Evolutionary conservation across 495 filamentous ascomycete genomes (phyloP), one percentile per base, ranked within the genome.

Genomic region (Darksidea phi): DNA sequence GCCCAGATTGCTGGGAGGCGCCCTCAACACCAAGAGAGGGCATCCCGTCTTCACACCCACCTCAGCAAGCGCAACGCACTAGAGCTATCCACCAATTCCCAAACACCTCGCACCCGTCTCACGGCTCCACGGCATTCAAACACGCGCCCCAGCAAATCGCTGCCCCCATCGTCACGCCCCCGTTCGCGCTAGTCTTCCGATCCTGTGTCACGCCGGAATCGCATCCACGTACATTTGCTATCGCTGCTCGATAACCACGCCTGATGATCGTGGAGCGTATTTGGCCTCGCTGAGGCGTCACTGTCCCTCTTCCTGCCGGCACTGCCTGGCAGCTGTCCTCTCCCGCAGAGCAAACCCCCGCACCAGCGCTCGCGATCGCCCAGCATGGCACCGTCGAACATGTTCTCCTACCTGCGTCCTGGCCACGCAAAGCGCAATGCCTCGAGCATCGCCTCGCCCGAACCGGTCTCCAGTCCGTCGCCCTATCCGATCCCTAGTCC

Each of bases 381-480:
- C 24, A 18, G 12, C 45, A 69, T 69, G 66, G 66, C 66, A 43
- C 66, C 66, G 26, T 69, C 67, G 13, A 62, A 63, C 54, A 74
- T 76, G 73, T 73, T 76, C 49, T 73, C 74, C 54, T 74, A 76
- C 68, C 71, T 76, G 12, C 70, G 72, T n/a, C 68, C 73, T 11
- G 47, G 53, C 47, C 73, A 75, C 54, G 68, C 61, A 54, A 71
- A 69, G 57, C 70, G 73, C 67, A 54, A 61, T 66, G 54, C 59
- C 63, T 66, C 66, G 53, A 56, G 38, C 42, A 48, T 52, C 48
- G 41, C 49, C 37, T 54, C 64, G 26, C 36, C 61, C 45, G 47
- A 45, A 47, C 34, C 61, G 41, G 28, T 32, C 15, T 20, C 63
- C 42, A 59, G 21, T 24, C 48, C 62, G 21, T 7, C 59, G 0